These are phyloP conservation scores for Monosporascus cannonballus DNA, from an alignment of 2,329 filamentous ascomycete genomes.

Conservation along the genomic window DNA sequence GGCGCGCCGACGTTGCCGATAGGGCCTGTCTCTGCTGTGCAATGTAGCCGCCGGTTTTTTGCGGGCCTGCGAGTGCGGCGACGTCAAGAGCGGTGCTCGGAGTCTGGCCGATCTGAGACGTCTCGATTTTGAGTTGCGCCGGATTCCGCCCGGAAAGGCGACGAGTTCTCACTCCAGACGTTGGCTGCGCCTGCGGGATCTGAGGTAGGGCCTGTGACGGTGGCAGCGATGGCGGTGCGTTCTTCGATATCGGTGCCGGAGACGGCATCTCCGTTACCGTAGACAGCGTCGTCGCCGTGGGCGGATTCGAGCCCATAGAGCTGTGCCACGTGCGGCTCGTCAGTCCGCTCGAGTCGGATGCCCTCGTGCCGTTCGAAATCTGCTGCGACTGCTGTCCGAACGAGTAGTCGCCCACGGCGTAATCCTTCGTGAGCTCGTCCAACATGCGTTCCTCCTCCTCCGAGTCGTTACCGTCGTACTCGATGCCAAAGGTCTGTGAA, in stretches of 20 bases:
- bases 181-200: constrained; percentile 31
- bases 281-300: constrained; percentile 63
- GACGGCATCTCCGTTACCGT: constrained; percentile 60
- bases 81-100: constrained; percentile 15
- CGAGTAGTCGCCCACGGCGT: constrained; percentile 76
- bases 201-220: constrained; percentile 43
- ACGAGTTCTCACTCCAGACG: constrained; percentile 60
- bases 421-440: constrained; percentile 83
- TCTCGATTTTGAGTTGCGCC: constrained; percentile 88
- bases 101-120: constrained; percentile 33
- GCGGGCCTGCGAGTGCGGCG: constrained; percentile 16
- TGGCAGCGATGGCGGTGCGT: constrained; percentile 36
- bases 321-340: constrained; percentile 79
- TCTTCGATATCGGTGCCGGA: constrained; percentile 14
- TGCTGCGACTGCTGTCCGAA: constrained; percentile 61
- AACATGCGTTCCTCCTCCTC: constrained; percentile 71
- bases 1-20: constrained; percentile 29
- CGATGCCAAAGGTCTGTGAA: constrained; percentile 46
- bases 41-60: constrained; percentile 27
- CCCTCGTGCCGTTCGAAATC: constrained; percentile 59
- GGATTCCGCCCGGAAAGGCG: constrained; percentile 74
- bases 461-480: constrained; percentile 58
- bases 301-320: constrained; percentile 67
- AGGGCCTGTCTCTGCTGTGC: constrained; percentile 37
- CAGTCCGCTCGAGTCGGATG: constrained; percentile 75